phyloP scores from a whole-genome alignment of 129 eudicot genomes.

The Helianthus tuberosus region DNA sequence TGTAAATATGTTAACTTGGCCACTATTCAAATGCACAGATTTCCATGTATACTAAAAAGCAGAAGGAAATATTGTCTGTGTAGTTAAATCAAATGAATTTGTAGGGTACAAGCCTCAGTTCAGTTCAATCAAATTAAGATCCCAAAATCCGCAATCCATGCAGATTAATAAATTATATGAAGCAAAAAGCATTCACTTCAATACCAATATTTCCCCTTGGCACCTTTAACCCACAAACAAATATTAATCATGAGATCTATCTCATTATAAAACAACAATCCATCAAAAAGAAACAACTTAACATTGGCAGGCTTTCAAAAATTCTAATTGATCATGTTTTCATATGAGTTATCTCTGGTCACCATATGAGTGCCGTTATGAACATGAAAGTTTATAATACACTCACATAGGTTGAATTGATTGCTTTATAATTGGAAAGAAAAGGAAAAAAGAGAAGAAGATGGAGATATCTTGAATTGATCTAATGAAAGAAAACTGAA shows the following conservation, averaged over 20 bases:
- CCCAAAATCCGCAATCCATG: constrained; percentile 47
- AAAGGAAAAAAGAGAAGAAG: constrained; percentile 4
- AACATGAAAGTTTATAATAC: constrained; percentile 4
- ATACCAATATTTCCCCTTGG: background rate
- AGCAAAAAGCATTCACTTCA: constrained; percentile 15
- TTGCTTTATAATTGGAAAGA: background rate
- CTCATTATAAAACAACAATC: background rate
- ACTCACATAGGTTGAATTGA: background rate
- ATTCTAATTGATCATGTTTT: background rate
- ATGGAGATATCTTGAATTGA: constrained; percentile 10
- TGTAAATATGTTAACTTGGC: constrained; percentile 34
- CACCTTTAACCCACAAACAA: constrained; percentile 21
- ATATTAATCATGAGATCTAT: background rate
- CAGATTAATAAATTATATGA: constrained; percentile 23
- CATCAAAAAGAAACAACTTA: constrained; percentile 6
- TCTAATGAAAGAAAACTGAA: constrained; percentile 3
- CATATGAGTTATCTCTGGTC: constrained; percentile 1
- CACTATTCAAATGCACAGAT: constrained; percentile 51
- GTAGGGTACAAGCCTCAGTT: constrained; percentile 33
- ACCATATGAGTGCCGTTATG: too few species aligned
- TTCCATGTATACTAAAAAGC: constrained; percentile 57
- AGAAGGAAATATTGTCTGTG: constrained; percentile 65
- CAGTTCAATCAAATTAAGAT: constrained; percentile 42
- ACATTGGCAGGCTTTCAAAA: constrained; percentile 1
- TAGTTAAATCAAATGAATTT: constrained; percentile 72